Conservation (phyloP, 768 basidiomycete genomes). For the Xerocomus brunneocitrinus region DNA sequence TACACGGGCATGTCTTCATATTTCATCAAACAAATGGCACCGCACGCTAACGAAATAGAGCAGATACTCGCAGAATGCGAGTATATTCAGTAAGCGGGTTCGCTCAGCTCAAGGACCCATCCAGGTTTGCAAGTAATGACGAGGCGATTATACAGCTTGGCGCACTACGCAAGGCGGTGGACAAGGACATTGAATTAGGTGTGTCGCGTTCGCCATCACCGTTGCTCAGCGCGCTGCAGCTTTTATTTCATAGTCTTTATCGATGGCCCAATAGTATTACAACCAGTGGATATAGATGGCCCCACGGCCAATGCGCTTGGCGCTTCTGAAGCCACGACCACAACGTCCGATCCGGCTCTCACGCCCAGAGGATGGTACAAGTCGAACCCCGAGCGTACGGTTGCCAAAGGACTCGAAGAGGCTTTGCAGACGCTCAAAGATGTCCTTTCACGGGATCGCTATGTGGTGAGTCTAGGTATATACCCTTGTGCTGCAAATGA, state of each 20-base stretch:
- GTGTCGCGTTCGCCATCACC: not conserved
- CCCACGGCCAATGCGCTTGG: constrained; percentile 30
- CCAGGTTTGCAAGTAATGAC: not conserved
- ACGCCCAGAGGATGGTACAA: constrained; percentile 73
- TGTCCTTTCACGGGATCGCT: constrained; percentile 52
- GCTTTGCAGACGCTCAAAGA: constrained; percentile 52
- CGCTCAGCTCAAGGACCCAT: constrained; percentile 18
- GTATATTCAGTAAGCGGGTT: constrained; percentile 68
- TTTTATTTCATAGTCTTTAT: constrained; percentile 52
- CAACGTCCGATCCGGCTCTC: constrained; percentile 44
- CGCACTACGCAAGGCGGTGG: constrained; percentile 66
- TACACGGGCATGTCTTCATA: constrained; percentile 38
- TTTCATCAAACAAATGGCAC: not conserved
- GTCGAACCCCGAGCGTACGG: constrained; percentile 46
- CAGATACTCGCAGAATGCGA: constrained; percentile 71
- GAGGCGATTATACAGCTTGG: constrained; percentile 45
- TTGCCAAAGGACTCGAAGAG: constrained; percentile 53
- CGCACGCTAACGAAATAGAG: constrained; percentile 1
- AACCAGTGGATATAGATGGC: constrained; percentile 55
- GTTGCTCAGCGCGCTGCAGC: not conserved
- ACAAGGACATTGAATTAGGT: constrained; percentile 65
- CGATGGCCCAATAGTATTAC: constrained; percentile 64
- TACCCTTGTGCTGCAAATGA: not conserved
- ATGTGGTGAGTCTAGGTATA: constrained; percentile 48
- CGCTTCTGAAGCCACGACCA: constrained; percentile 33